Conservation (phyloP, 106 monocot species). For the Dactylorhiza incarnata region DNA sequence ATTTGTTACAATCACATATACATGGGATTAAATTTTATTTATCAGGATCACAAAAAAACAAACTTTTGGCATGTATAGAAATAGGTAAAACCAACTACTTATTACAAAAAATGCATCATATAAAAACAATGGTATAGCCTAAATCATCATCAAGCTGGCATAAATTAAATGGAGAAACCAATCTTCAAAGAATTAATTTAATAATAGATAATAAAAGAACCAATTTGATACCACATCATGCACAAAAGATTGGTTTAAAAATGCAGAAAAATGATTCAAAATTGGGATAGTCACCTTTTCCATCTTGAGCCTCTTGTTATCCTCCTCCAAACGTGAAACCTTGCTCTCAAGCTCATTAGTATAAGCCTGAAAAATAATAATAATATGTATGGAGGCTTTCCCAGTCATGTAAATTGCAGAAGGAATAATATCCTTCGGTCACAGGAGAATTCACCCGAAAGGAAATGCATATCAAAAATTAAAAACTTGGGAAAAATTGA, state of each 20-base stretch:
- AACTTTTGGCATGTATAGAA: not conserved
- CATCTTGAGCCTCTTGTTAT: constrained; percentile 80
- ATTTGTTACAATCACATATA: not conserved
- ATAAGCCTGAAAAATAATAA: constrained; percentile 57
- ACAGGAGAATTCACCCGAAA: not conserved
- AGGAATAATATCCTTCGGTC: not conserved
- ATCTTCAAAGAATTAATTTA: not conserved
- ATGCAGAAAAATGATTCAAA: not conserved
- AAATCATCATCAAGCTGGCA: not conserved
- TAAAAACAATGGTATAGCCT: not conserved
- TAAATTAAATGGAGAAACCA: not conserved
- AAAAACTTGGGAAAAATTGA: constrained; percentile 4
- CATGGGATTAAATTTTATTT: not conserved
- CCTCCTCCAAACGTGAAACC: constrained; percentile 80
- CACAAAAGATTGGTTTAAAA: not conserved
- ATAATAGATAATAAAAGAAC: not conserved
- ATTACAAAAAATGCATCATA: not conserved
- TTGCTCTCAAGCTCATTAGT: constrained; percentile 93
- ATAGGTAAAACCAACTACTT: not conserved
- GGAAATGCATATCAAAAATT: not conserved
- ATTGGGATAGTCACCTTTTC: constrained; percentile 40
- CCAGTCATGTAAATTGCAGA: not conserved
- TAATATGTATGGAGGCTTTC: not conserved
- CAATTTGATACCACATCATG: not conserved
- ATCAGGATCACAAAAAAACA: not conserved